Conservation (phyloP, 352 stramenopile species). For the Phytophthora pini region DNA sequence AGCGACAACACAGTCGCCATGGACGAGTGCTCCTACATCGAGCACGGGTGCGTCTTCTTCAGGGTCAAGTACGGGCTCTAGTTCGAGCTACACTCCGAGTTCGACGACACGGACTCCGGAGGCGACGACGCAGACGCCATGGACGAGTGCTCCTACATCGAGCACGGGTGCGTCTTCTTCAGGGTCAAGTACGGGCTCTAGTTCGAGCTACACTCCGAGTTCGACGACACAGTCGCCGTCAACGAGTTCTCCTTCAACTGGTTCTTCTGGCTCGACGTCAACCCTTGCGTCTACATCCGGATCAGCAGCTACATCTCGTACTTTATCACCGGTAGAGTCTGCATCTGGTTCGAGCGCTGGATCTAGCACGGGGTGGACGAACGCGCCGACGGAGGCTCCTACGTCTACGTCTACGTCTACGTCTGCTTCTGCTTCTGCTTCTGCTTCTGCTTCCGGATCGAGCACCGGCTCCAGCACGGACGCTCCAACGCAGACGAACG, state of each 20-base stretch:
- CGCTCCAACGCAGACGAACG: no score
- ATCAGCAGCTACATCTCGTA: neutral
- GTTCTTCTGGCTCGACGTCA: neutral
- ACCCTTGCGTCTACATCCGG: neutral
- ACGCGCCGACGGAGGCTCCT: neutral
- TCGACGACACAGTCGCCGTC: neutral
- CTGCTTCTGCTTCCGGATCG: no score
- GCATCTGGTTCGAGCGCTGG: slow-evolving; percentile 1
- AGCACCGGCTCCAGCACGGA: no score
- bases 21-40: neutral
- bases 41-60: neutral
- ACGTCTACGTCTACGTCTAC: neutral
- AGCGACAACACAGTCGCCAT: slow-evolving; percentile 9
- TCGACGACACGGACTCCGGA: slow-evolving; percentile 7
- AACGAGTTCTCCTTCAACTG: neutral
- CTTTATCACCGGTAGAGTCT: neutral
- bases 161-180: neutral
- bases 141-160: neutral
- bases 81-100: slow-evolving; percentile 2
- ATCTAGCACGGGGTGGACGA: neutral
- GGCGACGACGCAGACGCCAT: slow-evolving; percentile 9
- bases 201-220: slow-evolving; percentile 2
- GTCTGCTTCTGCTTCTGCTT: no score
- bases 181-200: neutral
- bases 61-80: neutral